Base-by-base conservation (phyloP, 2,329 filamentous ascomycete genomes). In the Colletotrichum camelliae region DNA sequence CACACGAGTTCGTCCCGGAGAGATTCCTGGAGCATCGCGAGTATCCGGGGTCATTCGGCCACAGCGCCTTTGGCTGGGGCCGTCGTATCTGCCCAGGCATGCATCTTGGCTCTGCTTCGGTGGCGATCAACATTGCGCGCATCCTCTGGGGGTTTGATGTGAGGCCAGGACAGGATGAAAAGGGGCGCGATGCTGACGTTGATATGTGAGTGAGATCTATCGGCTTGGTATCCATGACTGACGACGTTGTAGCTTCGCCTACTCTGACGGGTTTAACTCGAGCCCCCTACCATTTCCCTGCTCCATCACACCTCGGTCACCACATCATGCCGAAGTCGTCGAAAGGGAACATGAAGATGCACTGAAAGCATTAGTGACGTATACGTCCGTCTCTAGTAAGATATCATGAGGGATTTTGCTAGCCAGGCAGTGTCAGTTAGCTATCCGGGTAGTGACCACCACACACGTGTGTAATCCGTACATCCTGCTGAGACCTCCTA, bases 81-180 rank as follows among this genome's bases (percentile, higher is more conserved):
- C 82, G 86, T 8, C 81, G 86, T 1, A 79, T 87, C n/a, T 87
- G 86, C 16, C 86, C 86, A 0, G 86, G 86, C 0, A 83, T 90
- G 78, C 89, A 92, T 70, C 84, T 92, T 1, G 89, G 88, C 0
- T 87, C 89, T 61, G 86, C 88, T 0, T 90, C 86, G 0, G 83
- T 91, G 0, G 83, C 84, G 2, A 80, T 89, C 2, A 87, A 85
- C 43, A 86, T 89, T 24, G 84, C 88, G 0, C 85, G 87, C 2
- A 82, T 89, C 1, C 80, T 93, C 0, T 92, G 90, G 91, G 90
- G 85, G 0, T 91, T 91, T 61, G 79, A 88, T 0, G 80, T 88
- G 7, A 76, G 72, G 1, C 80, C 83, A 3, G 62, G 18, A 8
- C 21, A 43, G 3, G 76, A 73, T 5, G 48, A 66, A 4, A 57